Conservation (phyloP, 805 yeast species). For the Candida palmyrensis region DNA sequence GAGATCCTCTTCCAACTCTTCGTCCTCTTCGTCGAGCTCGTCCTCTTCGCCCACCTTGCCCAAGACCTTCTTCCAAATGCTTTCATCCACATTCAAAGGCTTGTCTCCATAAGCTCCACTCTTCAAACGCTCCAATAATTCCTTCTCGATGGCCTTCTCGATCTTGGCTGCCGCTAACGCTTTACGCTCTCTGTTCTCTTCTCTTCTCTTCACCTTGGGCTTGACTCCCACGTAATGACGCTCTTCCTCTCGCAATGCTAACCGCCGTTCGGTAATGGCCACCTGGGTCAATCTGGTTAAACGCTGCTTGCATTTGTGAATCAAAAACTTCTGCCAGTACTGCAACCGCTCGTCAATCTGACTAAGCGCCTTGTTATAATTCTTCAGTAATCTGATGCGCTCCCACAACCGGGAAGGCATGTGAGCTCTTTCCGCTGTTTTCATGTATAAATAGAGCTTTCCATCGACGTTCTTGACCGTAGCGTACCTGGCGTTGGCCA, state of each 20-base stretch:
- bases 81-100: constrained; percentile 94
- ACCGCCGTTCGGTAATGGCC: constrained; percentile 88
- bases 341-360: constrained; percentile 85
- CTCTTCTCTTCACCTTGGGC: constrained; percentile 93
- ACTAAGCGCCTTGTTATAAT: constrained; percentile 78
- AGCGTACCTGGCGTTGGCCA: constrained; percentile 90
- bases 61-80: constrained; percentile 91
- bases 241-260: constrained; percentile 87
- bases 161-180: constrained; percentile 95
- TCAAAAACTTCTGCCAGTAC: constrained; percentile 89
- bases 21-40: constrained; percentile 59
- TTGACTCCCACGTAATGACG: constrained; percentile 90
- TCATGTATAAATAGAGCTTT: constrained; percentile 80
- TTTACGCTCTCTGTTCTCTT: constrained; percentile 90
- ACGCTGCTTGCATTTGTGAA: constrained; percentile 94
- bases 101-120: constrained; percentile 98
- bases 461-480: constrained; percentile 81
- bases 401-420: constrained; percentile 95
- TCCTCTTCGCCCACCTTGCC: constrained; percentile 54
- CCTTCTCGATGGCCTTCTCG: constrained; percentile 95
- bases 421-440: constrained; percentile 96
- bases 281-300: constrained; percentile 92
- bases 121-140: constrained; percentile 88
- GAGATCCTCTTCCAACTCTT: constrained; percentile 39
- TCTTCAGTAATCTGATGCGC: constrained; percentile 82